Evolutionary conservation across 2,329 filamentous ascomycete genomes (phyloP).

Genomic region (Tolypocladium endophyticum): DNA sequence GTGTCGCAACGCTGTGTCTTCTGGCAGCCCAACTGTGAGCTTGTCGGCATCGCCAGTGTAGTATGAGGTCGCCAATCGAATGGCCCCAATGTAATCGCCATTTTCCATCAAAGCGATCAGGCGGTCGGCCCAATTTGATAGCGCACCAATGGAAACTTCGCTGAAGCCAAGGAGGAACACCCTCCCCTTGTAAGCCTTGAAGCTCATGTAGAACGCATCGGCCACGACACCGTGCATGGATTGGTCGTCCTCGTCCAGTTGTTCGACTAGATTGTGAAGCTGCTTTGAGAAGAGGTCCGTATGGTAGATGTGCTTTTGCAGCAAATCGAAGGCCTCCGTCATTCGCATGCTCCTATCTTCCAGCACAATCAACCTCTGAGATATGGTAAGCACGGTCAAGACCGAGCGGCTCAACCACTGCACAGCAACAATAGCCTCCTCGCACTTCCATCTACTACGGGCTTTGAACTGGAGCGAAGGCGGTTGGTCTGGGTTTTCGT

Average conservation of each 20-base stretch:
- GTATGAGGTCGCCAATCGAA: conserved; percentile 82
- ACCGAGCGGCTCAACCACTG: conserved; percentile 96
- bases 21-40: conserved; percentile 84
- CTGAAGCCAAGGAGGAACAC: conserved; percentile 91
- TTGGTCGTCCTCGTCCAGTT: conserved; percentile 74
- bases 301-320: conserved; percentile 89
- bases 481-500: conserved; percentile 65
- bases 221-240: conserved; percentile 94
- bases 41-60: conserved; percentile 89
- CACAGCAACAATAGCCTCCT: conserved; percentile 90
- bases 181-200: conserved; percentile 87
- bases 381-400: conserved; percentile 82
- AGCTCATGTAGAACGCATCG: conserved; percentile 97
- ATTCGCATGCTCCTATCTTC: conserved; percentile 84
- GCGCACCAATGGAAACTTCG: conserved; percentile 77
- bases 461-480: conserved; percentile 69
- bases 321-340: conserved; percentile 87
- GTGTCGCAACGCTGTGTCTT: conserved; percentile 67
- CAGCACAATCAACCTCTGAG: conserved; percentile 82
- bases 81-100: conserved; percentile 90
- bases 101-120: conserved; percentile 90
- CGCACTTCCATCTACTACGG: conserved; percentile 81
- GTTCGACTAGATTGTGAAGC: conserved; percentile 74
- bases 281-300: conserved; percentile 83
- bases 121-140: conserved; percentile 96